Conservation (phyloP, 495 filamentous ascomycete species). For the Neurospora sp. region DNA sequence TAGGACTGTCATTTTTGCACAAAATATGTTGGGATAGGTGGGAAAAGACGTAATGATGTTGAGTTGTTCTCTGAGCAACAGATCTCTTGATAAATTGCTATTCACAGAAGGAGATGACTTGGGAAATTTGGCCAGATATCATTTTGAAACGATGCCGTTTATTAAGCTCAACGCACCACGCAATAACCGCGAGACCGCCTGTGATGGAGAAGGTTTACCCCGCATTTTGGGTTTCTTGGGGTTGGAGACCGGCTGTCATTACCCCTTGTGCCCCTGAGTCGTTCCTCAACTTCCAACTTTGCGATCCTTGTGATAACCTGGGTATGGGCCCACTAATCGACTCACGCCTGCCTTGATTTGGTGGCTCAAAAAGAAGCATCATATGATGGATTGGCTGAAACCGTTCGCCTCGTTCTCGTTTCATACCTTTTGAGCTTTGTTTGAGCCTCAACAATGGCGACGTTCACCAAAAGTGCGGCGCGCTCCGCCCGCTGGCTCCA, state of each 20-base stretch:
- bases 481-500: neutral
- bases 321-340: neutral
- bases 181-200: neutral
- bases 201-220: neutral
- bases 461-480: neutral
- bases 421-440: neutral
- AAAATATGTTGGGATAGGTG: neutral
- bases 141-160: neutral
- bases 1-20: neutral
- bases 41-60: neutral
- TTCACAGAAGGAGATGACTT: neutral
- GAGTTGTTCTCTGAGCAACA: neutral
- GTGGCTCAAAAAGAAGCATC: neutral
- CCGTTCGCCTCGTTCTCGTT: neutral
- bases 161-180: neutral
- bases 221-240: neutral
- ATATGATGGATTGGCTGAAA: neutral
- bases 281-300: neutral
- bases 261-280: neutral
- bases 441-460: neutral
- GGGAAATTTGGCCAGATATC: neutral
- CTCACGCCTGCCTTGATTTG: neutral
- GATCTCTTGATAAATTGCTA: neutral
- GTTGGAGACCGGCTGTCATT: neutral
- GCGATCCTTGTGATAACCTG: neutral